Evolutionary conservation across 495 filamentous ascomycete species (phyloP).

Genomic region (Trichoderma orchidacearum): DNA sequence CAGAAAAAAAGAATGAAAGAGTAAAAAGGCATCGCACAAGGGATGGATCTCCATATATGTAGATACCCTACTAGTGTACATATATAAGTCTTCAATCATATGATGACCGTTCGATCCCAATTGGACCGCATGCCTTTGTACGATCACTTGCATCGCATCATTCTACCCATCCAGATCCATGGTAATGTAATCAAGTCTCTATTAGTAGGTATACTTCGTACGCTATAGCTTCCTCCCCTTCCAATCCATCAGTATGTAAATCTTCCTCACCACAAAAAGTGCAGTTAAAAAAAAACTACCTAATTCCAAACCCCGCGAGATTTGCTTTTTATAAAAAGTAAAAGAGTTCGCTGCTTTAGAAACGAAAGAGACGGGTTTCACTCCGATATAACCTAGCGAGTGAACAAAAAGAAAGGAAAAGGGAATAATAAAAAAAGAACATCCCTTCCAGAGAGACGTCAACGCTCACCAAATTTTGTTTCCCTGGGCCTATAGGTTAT

Average conservation of each 20-base stretch:
- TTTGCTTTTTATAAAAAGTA: not conserved
- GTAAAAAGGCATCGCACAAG: too few relatives aligned
- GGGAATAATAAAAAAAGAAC: not conserved
- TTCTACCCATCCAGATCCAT: not conserved
- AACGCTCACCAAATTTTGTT: not conserved
- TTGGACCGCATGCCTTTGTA: not conserved
- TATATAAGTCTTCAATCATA: too few relatives aligned
- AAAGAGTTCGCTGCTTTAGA: not conserved
- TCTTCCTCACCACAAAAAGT: not conserved
- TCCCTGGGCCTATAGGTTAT: not conserved
- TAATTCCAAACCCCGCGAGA: not conserved
- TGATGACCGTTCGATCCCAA: too few relatives aligned
- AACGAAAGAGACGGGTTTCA: not conserved
- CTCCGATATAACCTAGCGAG: not conserved
- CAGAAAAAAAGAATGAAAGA: not conserved
- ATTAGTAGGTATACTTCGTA: not conserved
- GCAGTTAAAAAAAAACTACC: not conserved
- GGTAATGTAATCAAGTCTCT: not conserved
- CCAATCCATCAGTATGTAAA: not conserved
- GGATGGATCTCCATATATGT: not conserved
- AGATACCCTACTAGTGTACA: not conserved
- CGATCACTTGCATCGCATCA: not conserved
- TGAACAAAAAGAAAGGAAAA: too few relatives aligned
- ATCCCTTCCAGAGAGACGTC: not conserved
- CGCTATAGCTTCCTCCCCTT: not conserved